A percentile compares a stretch with the other conserved stretches of the same genome.
phyloP scores from a whole-genome alignment of 164 flowering plant genomes.

The Tinospora cordifolia region DNA sequence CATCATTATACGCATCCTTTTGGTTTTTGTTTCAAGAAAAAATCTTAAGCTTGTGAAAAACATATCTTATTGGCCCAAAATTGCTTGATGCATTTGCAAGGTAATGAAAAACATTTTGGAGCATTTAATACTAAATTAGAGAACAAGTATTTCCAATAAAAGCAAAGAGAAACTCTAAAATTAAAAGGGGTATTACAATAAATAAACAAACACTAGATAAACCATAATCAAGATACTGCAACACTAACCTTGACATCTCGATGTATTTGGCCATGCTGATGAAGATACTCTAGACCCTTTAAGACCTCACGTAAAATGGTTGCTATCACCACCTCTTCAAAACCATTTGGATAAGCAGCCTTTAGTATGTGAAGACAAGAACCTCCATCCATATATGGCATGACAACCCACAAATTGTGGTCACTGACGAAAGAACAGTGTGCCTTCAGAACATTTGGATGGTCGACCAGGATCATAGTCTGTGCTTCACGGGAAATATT shows the following conservation, averaged over 20 bases:
- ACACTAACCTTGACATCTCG: constrained; percentile 80
- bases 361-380: constrained; percentile 91
- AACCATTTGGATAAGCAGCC: constrained; percentile 79
- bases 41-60: too few species aligned
- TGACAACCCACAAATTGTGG: constrained; percentile 87
- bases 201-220: not conserved
- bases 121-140: too few species aligned
- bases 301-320: constrained; percentile 74
- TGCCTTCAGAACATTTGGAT: constrained; percentile 85
- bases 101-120: too few species aligned
- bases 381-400: constrained; percentile 94
- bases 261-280: constrained; percentile 90
- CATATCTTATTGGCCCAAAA: too few species aligned
- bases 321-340: constrained; percentile 86
- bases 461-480: constrained; percentile 82
- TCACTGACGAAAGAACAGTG: constrained; percentile 86
- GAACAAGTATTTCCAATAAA: too few species aligned
- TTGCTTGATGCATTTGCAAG: too few species aligned
- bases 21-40: too few species aligned
- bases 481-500: constrained; percentile 82
- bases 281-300: constrained; percentile 91
- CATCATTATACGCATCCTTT: too few species aligned
- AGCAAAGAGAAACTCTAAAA: not conserved
- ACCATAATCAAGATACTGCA: not conserved
- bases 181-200: too few species aligned